These are phyloP conservation scores for Brasilioporus rufonigricans DNA, from an alignment of 768 basidiomycete genomes.

Conservation along the genomic window DNA sequence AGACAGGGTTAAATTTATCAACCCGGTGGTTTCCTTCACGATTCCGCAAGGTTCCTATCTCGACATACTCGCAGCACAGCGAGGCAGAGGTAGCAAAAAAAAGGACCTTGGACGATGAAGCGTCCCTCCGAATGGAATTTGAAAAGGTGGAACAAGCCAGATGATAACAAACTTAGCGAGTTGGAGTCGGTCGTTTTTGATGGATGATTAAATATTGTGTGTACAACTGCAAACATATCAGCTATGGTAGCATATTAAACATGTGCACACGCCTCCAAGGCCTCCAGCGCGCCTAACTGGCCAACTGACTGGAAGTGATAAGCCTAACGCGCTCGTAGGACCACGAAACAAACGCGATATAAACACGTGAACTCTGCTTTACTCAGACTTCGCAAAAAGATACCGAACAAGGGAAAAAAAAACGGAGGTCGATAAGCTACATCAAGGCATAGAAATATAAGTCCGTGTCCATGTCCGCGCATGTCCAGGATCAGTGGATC, in stretches of 20 bases:
- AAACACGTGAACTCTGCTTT: not conserved
- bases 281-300: not conserved
- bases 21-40: not conserved
- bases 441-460: slow-evolving; percentile 10
- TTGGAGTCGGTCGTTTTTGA: not conserved
- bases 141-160: not conserved
- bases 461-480: not conserved
- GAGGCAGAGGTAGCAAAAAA: not conserved
- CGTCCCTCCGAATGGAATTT: not conserved
- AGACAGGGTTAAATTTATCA: not conserved
- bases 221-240: not conserved
- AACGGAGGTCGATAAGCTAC: slow-evolving; percentile 16
- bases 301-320: not conserved
- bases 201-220: not conserved
- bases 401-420: not conserved
- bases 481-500: slow-evolving; percentile 5
- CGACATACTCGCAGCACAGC: no score
- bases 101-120: not conserved
- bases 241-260: not conserved
- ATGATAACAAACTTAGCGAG: not conserved
- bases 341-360: not conserved
- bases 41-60: slow-evolving; percentile 1
- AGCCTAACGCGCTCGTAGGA: not conserved
- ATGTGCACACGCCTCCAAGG: not conserved
- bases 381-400: not conserved